Conservation (phyloP, 805 yeast species). For the Candida corydali region DNA sequence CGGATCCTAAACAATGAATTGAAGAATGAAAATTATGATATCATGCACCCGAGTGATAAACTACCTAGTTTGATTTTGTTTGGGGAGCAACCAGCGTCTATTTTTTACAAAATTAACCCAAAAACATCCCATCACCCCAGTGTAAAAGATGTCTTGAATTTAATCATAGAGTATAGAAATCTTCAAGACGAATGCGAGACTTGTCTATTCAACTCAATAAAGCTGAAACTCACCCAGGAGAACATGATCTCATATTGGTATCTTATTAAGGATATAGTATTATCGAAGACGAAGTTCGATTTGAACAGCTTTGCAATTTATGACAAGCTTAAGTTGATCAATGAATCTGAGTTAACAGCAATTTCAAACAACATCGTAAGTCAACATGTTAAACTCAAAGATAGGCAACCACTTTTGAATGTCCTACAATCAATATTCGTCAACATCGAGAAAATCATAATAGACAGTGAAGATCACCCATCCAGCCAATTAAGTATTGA, state of each 20-base stretch:
- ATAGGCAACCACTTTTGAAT: slow-evolving; percentile 11
- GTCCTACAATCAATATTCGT: slow-evolving; percentile 2
- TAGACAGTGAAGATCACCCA: background rate
- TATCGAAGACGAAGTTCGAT: slow-evolving; percentile 22
- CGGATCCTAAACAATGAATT: slow-evolving; percentile 45
- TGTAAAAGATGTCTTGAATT: slow-evolving; percentile 33
- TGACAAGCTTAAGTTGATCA: slow-evolving; percentile 15
- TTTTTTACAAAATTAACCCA: slow-evolving; percentile 50
- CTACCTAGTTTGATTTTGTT: slow-evolving; percentile 45
- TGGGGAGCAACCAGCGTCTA: slow-evolving; percentile 67
- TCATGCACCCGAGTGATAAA: slow-evolving; percentile 15
- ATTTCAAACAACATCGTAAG: slow-evolving; percentile 13
- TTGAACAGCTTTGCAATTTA: slow-evolving; percentile 27
- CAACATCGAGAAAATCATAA: too few species aligned
- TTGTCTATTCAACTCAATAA: background rate
- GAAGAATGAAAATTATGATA: slow-evolving; percentile 19
- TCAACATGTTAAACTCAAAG: slow-evolving; percentile 10
- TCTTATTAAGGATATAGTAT: slow-evolving; percentile 17
- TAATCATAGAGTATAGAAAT: slow-evolving; percentile 44
- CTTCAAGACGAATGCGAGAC: slow-evolving; percentile 41
- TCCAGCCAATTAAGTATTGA: slow-evolving; percentile 38
- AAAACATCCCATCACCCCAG: slow-evolving; percentile 14
- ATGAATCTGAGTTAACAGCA: slow-evolving; percentile 14
- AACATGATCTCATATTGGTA: slow-evolving; percentile 17
- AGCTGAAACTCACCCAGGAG: slow-evolving; percentile 1